phyloP scores from a whole-genome alignment of 352 stramenopile genomes.

The Pilasporangium apinafurcum region DNA sequence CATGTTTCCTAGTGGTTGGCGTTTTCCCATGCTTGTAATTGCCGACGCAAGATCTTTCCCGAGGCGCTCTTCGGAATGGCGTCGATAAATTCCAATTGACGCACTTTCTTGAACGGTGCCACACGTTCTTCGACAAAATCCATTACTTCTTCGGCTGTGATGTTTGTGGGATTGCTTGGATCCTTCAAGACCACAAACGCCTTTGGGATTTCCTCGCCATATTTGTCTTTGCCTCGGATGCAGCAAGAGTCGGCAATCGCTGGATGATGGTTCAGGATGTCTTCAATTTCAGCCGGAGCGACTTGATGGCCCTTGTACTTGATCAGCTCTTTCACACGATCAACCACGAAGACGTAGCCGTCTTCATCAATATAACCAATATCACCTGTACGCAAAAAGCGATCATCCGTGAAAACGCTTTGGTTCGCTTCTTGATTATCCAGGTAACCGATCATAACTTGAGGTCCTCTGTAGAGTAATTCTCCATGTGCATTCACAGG shows the following conservation, averaged over 20 bases:
- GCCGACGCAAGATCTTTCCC: conserved; percentile 88
- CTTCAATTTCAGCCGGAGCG: conserved; percentile 90
- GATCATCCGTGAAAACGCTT: conserved; percentile 62
- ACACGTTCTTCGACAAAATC: conserved; percentile 81
- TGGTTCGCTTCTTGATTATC: conserved; percentile 80
- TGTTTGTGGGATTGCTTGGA: conserved; percentile 6
- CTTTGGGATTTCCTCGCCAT: conserved; percentile 86
- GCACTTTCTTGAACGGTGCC: conserved; percentile 85
- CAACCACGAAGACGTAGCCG: conserved; percentile 89
- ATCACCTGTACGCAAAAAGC: conserved; percentile 89
- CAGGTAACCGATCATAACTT: conserved; percentile 64
- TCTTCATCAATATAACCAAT: conserved; percentile 91
- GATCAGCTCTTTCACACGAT: conserved; percentile 94
- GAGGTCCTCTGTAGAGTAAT: conserved; percentile 49
- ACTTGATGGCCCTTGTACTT: conserved; percentile 94
- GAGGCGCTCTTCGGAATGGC: conserved; percentile 83
- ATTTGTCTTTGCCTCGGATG: conserved; percentile 45
- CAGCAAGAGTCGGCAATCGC: conserved; percentile 33
- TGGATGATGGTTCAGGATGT: conserved; percentile 79
- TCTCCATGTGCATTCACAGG: conserved; percentile 34
- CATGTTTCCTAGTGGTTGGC: not conserved
- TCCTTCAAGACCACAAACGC: conserved; percentile 86
- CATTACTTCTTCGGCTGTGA: conserved; percentile 71
- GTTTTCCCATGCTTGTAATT: conserved; percentile 55
- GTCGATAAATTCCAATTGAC: conserved; percentile 85